A percentile compares a stretch with the other conserved stretches of the same genome.
Conservation (phyloP, 1,284 basidiomycete genomes). For the Trichosporon faecale region DNA sequence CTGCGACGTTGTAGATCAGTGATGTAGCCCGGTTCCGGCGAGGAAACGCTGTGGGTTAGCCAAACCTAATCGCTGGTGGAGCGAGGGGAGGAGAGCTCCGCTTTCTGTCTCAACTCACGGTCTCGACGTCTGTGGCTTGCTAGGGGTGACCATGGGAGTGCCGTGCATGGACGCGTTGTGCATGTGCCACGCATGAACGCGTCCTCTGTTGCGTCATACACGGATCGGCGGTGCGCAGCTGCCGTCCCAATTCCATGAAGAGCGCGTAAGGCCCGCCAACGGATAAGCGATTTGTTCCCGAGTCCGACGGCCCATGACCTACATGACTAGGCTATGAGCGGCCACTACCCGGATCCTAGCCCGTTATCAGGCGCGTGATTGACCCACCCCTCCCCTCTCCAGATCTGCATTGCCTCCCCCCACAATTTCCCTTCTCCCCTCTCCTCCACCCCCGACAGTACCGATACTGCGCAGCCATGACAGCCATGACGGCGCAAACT, state of each 20-base stretch:
- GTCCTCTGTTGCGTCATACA: background rate
- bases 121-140: background rate
- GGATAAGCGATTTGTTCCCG: slow-evolving; percentile 3
- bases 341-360: background rate
- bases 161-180: background rate
- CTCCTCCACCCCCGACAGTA: background rate
- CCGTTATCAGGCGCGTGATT: background rate
- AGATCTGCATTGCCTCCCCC: background rate
- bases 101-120: background rate
- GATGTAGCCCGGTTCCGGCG: no score
- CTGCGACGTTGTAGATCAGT: background rate
- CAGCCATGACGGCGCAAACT: background rate
- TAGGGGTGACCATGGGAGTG: background rate
- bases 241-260: background rate
- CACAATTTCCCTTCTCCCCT: background rate
- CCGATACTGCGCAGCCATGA: background rate
- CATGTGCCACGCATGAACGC: background rate
- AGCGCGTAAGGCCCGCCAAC: no score
- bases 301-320: background rate
- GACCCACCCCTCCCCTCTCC: background rate
- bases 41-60: no score
- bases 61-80: background rate
- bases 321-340: no score
- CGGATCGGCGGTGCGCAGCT: background rate
- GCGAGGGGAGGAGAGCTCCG: background rate